Conservation (phyloP, 148 eudicot genomes). For the Pharnaceum exiguum region DNA sequence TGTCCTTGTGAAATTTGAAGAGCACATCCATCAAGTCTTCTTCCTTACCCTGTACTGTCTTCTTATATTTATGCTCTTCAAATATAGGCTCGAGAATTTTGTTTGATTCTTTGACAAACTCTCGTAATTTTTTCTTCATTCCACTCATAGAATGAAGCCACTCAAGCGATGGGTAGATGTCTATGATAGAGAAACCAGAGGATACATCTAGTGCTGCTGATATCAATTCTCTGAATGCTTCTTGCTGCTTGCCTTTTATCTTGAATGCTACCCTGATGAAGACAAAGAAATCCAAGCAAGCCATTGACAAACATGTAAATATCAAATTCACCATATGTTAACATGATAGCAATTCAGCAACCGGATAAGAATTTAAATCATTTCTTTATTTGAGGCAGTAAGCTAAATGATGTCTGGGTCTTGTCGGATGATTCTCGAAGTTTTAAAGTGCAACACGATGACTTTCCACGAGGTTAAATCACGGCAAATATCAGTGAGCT, state of each 20-base stretch:
- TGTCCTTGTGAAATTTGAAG: background rate
- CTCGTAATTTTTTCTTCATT: background rate
- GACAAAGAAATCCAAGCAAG: background rate
- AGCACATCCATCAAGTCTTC: slow-evolving; percentile 14
- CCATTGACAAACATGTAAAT: too few species aligned
- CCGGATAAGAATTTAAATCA: too few species aligned
- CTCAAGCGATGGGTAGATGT: slow-evolving; percentile 15
- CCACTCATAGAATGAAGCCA: slow-evolving; percentile 1
- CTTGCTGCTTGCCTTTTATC: background rate
- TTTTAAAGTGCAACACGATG: too few species aligned
- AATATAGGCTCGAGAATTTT: slow-evolving; percentile 7
- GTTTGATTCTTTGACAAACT: background rate
- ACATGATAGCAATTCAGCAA: too few species aligned
- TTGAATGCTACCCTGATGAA: slow-evolving; percentile 2
- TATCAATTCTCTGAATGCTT: background rate
- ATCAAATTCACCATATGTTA: too few species aligned
- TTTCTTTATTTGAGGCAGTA: too few species aligned
- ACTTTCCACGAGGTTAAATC: too few species aligned
- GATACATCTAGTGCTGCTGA: background rate
- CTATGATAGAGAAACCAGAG: slow-evolving; percentile 9
- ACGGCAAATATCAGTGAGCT: too few species aligned
- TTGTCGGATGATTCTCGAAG: too few species aligned
- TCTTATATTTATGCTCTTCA: slow-evolving; percentile 6
- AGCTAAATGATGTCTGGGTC: too few species aligned
- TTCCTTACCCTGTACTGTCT: background rate